Conservation (phyloP, 768 basidiomycete genomes). For the Lanmaoa rubissima region DNA sequence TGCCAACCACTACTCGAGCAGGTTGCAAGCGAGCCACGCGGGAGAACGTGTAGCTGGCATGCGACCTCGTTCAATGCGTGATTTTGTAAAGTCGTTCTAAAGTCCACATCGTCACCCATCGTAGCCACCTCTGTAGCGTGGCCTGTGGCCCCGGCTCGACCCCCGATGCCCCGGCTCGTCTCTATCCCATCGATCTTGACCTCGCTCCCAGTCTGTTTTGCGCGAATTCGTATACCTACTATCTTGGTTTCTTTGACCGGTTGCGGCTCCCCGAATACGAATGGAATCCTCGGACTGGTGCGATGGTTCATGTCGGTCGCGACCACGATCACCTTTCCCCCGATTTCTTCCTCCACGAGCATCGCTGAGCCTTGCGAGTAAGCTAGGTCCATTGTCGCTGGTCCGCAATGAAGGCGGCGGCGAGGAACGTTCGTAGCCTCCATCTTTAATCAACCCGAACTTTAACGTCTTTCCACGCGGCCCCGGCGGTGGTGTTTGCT, state of each 20-base stretch:
- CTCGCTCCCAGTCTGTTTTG: slow-evolving; percentile 13
- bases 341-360: slow-evolving; percentile 3
- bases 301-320: slow-evolving; percentile 5
- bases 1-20: not conserved
- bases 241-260: slow-evolving; percentile 13
- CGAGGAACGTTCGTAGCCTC: slow-evolving; percentile 22
- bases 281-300: slow-evolving; percentile 11
- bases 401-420: slow-evolving; percentile 11
- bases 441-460: slow-evolving; percentile 37
- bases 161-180: slow-evolving; percentile 21
- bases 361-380: slow-evolving; percentile 38
- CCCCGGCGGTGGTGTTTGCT: slow-evolving; percentile 5
- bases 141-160: slow-evolving; percentile 29
- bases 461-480: slow-evolving; percentile 34
- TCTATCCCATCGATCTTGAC: slow-evolving; percentile 22
- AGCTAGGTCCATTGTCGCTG: slow-evolving; percentile 23
- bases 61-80: not conserved
- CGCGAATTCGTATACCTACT: slow-evolving; percentile 9
- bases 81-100: not conserved
- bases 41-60: slow-evolving; percentile 1
- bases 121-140: slow-evolving; percentile 51
- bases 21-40: slow-evolving; percentile 9
- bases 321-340: slow-evolving; percentile 2
- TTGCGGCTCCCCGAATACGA: slow-evolving; percentile 33
- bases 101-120: slow-evolving; percentile 50